Percentiles rank a stretch among this genome's conserved stretches.
phyloP scores from a whole-genome alignment of 345 rosid genomes.

The Sisymbrium irio region DNA sequence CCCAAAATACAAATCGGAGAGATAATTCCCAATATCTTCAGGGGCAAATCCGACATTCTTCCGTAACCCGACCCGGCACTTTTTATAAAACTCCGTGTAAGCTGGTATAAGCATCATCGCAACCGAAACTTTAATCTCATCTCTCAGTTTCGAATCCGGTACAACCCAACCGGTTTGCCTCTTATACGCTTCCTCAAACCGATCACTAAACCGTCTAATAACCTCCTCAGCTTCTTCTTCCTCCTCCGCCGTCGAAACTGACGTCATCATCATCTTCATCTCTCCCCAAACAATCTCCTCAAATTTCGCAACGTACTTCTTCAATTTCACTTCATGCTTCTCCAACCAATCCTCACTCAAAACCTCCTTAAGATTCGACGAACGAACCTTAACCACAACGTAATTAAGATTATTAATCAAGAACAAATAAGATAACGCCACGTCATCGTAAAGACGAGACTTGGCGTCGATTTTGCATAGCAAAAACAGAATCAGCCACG shows the following conservation, averaged over 20 bases:
- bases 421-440: slow-evolving; percentile 63
- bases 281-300: slow-evolving; percentile 68
- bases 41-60: slow-evolving; percentile 56
- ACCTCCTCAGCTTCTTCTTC: slow-evolving; percentile 33
- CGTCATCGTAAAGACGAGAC: slow-evolving; percentile 58
- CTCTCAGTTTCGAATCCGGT: slow-evolving; percentile 50
- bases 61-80: slow-evolving; percentile 24
- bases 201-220: slow-evolving; percentile 43
- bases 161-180: slow-evolving; percentile 64
- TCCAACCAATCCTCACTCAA: slow-evolving; percentile 65
- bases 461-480: slow-evolving; percentile 75
- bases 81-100: slow-evolving; percentile 43
- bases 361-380: slow-evolving; percentile 42
- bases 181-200: slow-evolving; percentile 53
- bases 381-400: slow-evolving; percentile 59
- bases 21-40: slow-evolving; percentile 55
- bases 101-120: slow-evolving; percentile 42
- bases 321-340: slow-evolving; percentile 54
- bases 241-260: slow-evolving; percentile 21
- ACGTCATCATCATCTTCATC: slow-evolving; percentile 43
- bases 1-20: slow-evolving; percentile 47
- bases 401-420: slow-evolving; percentile 74
- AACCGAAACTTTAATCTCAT: slow-evolving; percentile 54
- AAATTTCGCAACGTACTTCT: slow-evolving; percentile 55
- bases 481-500: slow-evolving; percentile 68